Evolutionary conservation across 1,284 basidiomycete species (phyloP).

Genomic region (Moesziomyces parantarcticus): DNA sequence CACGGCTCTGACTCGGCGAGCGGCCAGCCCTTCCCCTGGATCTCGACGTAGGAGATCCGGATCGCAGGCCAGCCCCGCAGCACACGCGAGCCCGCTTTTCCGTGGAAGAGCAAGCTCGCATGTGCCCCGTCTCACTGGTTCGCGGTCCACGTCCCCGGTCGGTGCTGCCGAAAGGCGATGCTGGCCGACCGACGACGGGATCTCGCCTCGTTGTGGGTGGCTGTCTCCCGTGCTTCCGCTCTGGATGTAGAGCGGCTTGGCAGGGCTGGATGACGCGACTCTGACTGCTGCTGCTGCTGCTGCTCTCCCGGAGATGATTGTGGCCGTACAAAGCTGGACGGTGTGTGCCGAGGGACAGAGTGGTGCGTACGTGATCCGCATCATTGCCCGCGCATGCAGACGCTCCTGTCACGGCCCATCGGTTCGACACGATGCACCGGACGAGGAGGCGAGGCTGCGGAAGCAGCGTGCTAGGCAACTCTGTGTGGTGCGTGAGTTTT

Average conservation of each 20-base stretch:
- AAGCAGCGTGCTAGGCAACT: conserved; percentile 30
- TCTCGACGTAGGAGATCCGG: conserved; percentile 52
- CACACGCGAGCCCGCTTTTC: neutral
- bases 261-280: conserved; percentile 22
- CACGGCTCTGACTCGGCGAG: conserved; percentile 54
- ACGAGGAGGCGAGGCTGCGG: conserved; percentile 4
- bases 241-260: conserved; percentile 24
- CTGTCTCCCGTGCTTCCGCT: conserved; percentile 42
- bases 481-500: conserved; percentile 25
- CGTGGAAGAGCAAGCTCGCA: too few species aligned
- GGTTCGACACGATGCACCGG: conserved; percentile 23
- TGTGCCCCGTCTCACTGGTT: conserved; percentile 32
- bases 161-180: conserved; percentile 34
- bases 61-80: conserved; percentile 51
- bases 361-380: conserved; percentile 21
- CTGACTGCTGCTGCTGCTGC: conserved; percentile 15
- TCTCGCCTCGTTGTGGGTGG: conserved; percentile 50
- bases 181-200: conserved; percentile 44
- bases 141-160: conserved; percentile 46
- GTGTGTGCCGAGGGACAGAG: neutral
- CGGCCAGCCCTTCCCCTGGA: conserved; percentile 48
- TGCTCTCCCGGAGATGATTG: neutral
- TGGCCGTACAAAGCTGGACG: neutral
- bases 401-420: conserved; percentile 25
- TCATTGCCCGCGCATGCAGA: conserved; percentile 9